Base-by-base conservation (phyloP, 495 filamentous ascomycete genomes). In the Penicillium robsamsonii region DNA sequence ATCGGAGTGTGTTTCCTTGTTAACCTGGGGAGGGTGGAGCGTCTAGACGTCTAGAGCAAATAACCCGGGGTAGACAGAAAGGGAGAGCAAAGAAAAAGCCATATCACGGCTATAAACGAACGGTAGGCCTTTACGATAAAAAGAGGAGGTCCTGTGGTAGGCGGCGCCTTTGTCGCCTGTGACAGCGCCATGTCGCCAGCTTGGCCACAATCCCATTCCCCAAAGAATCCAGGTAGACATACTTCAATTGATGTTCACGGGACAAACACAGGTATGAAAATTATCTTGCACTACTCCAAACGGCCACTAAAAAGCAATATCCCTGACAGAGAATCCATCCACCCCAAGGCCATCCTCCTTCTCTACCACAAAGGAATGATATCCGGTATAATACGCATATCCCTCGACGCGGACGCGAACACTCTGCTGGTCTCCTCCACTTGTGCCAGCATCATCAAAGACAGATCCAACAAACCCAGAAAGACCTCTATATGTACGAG, bases 1-100 rank as follows among this genome's bases (percentile, higher is more conserved):
- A 66, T 86, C 78, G 65, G 88, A 88, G 70, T 89, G 72, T 49
- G 76, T 77, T 63, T 83, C 75, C 83, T 97, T 97, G 83, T 93
- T 87, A 65, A 87, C 82, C 50, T 52, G 59, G 71, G 60, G 84
- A 84, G 96, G 80, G 90, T 69, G 46, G 79, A 35, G 30, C 29
- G 3, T 35, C 13, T 35, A 6, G 5, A 5, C 13, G 33, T 35
- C 13, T 35, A 35, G 25, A 27, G 25, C 4, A 27, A 27, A 35
- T 4, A 15, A 35, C 5, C 12, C 5, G 5, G 33, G 11, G 29
- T 8, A 33, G 4, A 5, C 0, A 13, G 3, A 13, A 33, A 33
- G 12, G 33, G 0, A 5, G 12, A 1, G 33, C 1, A 4, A 15
- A 15, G 5, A 35, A 35, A 35, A 1, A 35, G 0, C 4, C 4